Conservation (phyloP, 148 eudicot species). For the Vaccinium vitisidaea region DNA sequence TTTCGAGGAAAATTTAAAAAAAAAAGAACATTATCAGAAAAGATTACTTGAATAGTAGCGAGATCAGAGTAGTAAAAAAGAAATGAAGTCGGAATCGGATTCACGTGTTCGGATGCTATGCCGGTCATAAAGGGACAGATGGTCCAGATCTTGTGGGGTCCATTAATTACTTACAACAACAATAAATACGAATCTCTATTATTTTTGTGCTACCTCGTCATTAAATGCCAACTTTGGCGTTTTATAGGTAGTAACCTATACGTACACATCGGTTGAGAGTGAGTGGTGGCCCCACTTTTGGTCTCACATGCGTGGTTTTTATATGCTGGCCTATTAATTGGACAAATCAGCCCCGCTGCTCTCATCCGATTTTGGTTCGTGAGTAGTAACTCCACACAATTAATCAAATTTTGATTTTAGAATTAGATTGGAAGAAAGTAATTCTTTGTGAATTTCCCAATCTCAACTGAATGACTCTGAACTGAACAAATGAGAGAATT, state of each 20-base stretch:
- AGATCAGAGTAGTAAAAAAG: not conserved
- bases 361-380: no score
- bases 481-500: no score
- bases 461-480: no score
- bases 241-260: not conserved
- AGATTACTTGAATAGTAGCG: no score
- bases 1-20: no score
- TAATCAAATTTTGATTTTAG: no score
- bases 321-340: not conserved
- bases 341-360: not conserved
- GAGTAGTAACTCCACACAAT: no score
- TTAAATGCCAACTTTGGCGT: conserved; percentile 12
- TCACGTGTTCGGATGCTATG: conserved; percentile 21
- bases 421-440: no score
- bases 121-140: conserved; percentile 15
- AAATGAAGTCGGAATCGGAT: conserved; percentile 9
- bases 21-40: no score
- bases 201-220: not conserved
- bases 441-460: no score
- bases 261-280: not conserved
- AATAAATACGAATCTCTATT: not conserved
- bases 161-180: not conserved
- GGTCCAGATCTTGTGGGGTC: conserved; percentile 15
- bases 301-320: not conserved
- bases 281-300: not conserved